phyloP scores from a whole-genome alignment of 2,329 filamentous ascomycete species.

The Cadophora gregata region DNA sequence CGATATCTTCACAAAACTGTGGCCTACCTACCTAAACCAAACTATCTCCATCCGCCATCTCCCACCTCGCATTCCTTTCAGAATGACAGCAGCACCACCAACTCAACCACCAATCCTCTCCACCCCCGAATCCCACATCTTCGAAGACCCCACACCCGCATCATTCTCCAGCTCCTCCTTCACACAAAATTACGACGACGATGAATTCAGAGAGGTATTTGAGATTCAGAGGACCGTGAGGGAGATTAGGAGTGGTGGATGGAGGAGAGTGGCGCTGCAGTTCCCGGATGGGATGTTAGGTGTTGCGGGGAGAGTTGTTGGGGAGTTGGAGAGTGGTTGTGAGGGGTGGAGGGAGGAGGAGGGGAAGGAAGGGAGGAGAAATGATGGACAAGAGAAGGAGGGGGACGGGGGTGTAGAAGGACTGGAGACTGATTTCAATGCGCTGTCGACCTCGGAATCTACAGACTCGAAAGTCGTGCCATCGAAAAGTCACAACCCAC shows the following conservation, averaged over 20 bases:
- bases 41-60: neutral
- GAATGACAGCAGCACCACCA: conserved; percentile 43
- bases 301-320: conserved; percentile 82
- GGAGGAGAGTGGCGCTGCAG: conserved; percentile 84
- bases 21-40: neutral
- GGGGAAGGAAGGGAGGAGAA: conserved; percentile 12
- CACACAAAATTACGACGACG: conserved; percentile 51
- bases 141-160: conserved; percentile 54
- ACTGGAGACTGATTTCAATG: conserved; percentile 34
- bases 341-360: conserved; percentile 27
- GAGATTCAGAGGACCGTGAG: conserved; percentile 81
- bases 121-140: conserved; percentile 65
- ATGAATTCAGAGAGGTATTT: conserved; percentile 78
- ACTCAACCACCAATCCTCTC: conserved; percentile 65
- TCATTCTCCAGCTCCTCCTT: neutral
- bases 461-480: neutral
- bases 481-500: neutral
- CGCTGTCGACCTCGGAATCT: conserved; percentile 18
- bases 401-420: conserved; percentile 21
- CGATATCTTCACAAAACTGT: neutral
- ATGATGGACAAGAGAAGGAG: conserved; percentile 17
- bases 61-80: neutral
- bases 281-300: conserved; percentile 93
- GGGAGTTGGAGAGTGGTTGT: conserved; percentile 63
- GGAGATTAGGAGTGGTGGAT: conserved; percentile 75